Evolutionary conservation across 768 basidiomycete species (phyloP), one percentile per base, ranked within the genome.

Genomic region (Termitomyces eurrhizus): DNA sequence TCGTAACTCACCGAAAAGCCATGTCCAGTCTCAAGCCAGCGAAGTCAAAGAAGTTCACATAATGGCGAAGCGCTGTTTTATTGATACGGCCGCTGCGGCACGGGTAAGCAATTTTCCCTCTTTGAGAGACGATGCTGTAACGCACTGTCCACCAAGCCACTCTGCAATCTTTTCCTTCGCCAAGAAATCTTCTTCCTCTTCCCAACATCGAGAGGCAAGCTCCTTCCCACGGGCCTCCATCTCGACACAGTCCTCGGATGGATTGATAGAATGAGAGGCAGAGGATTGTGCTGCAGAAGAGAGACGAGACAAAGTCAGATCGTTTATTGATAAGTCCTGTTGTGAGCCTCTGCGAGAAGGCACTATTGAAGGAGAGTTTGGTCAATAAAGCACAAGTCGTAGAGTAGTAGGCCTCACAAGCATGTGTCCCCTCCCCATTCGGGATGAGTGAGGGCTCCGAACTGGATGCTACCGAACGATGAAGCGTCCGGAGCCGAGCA

Each of bases 141-240:
- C 95, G 77, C 66, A 98, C 95, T 83, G 76, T 70, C 93, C 89
- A 66, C 97, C 97, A 44, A 99, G 80, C 88, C 93, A 99, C 72
- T 97, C 94, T 1, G 96, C 95, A 66, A 98, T 93, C 77, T 95
- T 96, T 67, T 95, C 94, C 69, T 88, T 88, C 14, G 85, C 78
- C 66, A 95, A 72, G 70, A 95, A 95, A 16, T 80, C 81, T 65
- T 90, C 90, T 67, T 98, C 93, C 66, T 95, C 93, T 36, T 84
- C 81, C 83, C 92, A 93, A 73, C 92, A 95, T 58, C 86, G 83
- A 39, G 78, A 74, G 0, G 95, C 95, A 48, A 92, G 73, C 54
- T 87, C 87, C 67, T 84, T 85, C 2, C 86, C 95, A 60, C 84
- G 78, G 21, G 76, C 71, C 39, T 88, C 87, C 61, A 87, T 73